Conservation (phyloP, 2,329 filamentous ascomycete genomes). For the Colletotrichum eleusines region DNA sequence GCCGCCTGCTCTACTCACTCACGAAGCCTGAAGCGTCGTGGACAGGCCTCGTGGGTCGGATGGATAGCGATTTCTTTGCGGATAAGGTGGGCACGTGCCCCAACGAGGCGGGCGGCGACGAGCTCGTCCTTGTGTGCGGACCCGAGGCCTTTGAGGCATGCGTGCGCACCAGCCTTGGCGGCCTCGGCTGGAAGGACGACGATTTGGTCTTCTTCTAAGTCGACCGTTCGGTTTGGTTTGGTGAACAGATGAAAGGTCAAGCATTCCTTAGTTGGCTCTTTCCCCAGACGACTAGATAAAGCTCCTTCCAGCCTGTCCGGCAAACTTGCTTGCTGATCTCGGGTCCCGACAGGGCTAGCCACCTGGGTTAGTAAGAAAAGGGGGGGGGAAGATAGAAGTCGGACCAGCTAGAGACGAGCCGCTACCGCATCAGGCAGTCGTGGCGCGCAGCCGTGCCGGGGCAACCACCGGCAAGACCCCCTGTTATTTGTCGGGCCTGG, state of each 20-base stretch:
- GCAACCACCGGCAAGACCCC: neutral
- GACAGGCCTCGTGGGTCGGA: conserved; percentile 75
- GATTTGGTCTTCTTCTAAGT: conserved; percentile 81
- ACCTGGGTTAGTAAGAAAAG: neutral
- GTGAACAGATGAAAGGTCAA: neutral
- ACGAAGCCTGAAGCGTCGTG: conserved; percentile 73
- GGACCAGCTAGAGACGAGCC: too few species aligned
- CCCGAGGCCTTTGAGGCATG: conserved; percentile 80
- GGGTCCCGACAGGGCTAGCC: conserved; percentile 25
- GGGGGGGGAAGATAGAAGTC: neutral
- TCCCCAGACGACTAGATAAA: neutral
- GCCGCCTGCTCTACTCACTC: conserved; percentile 76
- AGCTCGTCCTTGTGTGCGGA: conserved; percentile 83
- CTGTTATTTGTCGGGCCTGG: neutral
- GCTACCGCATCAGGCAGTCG: too few species aligned
- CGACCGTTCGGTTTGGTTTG: neutral
- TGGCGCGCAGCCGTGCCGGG: neutral
- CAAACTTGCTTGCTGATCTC: conserved; percentile 18
- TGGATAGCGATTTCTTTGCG: conserved; percentile 72
- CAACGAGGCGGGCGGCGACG: conserved; percentile 54
- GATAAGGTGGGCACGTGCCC: conserved; percentile 64
- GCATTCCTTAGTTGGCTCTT: neutral
- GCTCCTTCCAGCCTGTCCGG: too few species aligned
- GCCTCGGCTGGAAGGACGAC: conserved; percentile 77
- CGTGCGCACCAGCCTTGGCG: conserved; percentile 63